These are phyloP conservation scores for Globisporangium paddicum DNA, from an alignment of 352 stramenopile genomes.

Conservation along the genomic window DNA sequence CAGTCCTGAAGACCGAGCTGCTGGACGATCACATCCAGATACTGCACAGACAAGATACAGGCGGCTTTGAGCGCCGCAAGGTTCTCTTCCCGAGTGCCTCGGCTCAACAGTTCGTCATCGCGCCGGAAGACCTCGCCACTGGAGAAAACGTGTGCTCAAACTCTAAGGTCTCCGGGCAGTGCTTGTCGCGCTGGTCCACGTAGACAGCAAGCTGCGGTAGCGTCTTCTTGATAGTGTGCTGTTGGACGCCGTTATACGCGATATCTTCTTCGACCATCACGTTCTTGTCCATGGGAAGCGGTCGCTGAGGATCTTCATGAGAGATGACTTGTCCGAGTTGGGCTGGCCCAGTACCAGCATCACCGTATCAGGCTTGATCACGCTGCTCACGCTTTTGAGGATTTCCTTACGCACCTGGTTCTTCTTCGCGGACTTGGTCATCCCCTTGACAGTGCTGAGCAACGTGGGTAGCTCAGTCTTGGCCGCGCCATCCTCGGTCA, in stretches of 20 bases:
- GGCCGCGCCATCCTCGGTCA: neutral
- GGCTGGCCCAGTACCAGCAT: neutral
- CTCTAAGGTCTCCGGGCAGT: conserved; percentile 70
- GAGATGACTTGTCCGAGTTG: neutral
- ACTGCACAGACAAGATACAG: conserved; percentile 6
- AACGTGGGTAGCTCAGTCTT: neutral
- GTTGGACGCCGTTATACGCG: neutral
- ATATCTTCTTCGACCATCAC: neutral
- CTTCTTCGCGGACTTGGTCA: neutral
- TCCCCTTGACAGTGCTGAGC: neutral
- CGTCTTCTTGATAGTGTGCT: neutral
- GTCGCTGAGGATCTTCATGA: neutral
- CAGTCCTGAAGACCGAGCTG: conserved; percentile 9
- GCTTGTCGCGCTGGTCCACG: conserved; percentile 62
- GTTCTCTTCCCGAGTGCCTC: conserved; percentile 23
- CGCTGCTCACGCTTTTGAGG: neutral
- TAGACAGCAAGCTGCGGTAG: conserved; percentile 22
- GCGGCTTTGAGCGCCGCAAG: conserved; percentile 1
- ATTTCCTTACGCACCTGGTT: neutral
- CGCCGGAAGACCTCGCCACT: conserved; percentile 19
- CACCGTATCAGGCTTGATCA: neutral
- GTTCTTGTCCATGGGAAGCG: neutral
- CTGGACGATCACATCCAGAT: conserved; percentile 4
- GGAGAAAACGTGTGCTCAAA: conserved; percentile 36
- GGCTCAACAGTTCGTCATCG: conserved; percentile 19